Conservation (phyloP, 305 asterid species). For the Fraxinus albicans region DNA sequence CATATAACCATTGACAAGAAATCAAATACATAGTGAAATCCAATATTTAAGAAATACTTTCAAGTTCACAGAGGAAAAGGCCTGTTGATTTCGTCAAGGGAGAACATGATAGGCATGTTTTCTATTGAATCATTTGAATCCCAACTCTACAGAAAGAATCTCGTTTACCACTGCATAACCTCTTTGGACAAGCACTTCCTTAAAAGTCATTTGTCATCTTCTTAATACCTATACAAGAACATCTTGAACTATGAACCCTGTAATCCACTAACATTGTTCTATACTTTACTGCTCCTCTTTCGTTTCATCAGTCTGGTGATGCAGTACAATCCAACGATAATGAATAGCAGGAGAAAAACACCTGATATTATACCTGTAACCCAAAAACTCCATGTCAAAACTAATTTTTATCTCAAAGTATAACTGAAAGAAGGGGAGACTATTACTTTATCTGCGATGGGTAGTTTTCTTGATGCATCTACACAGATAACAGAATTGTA, state of each 20-base stretch:
- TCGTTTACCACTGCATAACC: not conserved
- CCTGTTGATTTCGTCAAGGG: too few relatives aligned
- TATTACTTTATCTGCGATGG: constrained; percentile 20
- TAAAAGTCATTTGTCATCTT: not conserved
- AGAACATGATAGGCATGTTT: too few relatives aligned
- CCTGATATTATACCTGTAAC: not conserved
- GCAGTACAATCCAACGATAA: not conserved
- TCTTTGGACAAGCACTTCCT: not conserved
- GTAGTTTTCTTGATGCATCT: constrained; percentile 29
- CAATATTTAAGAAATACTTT: too few relatives aligned
- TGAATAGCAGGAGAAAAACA: not conserved
- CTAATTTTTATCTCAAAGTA: not conserved
- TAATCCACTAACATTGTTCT: not conserved
- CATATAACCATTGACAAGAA: not conserved
- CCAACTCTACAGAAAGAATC: too few relatives aligned
- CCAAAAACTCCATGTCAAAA: not conserved
- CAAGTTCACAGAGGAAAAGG: too few relatives aligned
- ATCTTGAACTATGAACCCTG: not conserved
- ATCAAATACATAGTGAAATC: not conserved
- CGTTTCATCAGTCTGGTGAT: not conserved
- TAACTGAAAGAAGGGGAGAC: not conserved
- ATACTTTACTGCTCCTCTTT: not conserved
- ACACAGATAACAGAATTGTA: not conserved
- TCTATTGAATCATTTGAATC: too few relatives aligned
- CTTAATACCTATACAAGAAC: not conserved